Evolutionary conservation across 2,329 filamentous ascomycete species (phyloP), one percentile per base, ranked within the genome.

Genomic region (Aspergillus fumigatus): DNA sequence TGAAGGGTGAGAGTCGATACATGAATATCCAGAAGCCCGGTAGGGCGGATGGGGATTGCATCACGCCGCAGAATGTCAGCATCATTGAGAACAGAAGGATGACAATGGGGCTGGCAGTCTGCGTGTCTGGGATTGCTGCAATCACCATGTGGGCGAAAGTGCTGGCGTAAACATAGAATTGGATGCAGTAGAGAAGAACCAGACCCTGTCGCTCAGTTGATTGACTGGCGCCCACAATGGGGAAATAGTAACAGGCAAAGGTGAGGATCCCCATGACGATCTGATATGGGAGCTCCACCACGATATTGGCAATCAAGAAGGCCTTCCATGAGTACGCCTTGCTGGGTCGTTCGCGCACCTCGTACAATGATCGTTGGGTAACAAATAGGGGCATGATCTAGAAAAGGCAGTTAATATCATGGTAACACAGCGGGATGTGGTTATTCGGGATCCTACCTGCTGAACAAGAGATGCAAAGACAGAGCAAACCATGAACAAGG

Each of bases 221-320:
- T 58, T 84, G 77, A 59, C 82, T 81, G 0, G 79, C 78, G 17
- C 79, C 73, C 1, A 95, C 84, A 1, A 91, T 89, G 71, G 94
- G 32, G 7, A 17, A 96, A 79, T 95, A 96, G 84, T 89, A 93
- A 73, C 81, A 87, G 68, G 89, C 81, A 77, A 80, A 96, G 79
- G 92, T 87, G 62, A 94, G 74, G 14, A 87, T 80, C 3, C 87
- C 84, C 82, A 90, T 65, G 29, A 94, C 72, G 0, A 86, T 82
- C 72, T 94, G 91, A 88, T 90, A 96, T 0, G 90, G 90, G 2
- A 96, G 75, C 71, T 96, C 92, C 54, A 92, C 90, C 29, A 91
- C 75, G 63, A 96, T 88, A 72, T 92, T 89, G 55, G 87, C 85
- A 26, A 93, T 77, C 81, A 95, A 89, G 70, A 95, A 95, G 4